Evolutionary conservation across 768 basidiomycete species (phyloP).

Genomic region (Auriscalpium orientale): DNA sequence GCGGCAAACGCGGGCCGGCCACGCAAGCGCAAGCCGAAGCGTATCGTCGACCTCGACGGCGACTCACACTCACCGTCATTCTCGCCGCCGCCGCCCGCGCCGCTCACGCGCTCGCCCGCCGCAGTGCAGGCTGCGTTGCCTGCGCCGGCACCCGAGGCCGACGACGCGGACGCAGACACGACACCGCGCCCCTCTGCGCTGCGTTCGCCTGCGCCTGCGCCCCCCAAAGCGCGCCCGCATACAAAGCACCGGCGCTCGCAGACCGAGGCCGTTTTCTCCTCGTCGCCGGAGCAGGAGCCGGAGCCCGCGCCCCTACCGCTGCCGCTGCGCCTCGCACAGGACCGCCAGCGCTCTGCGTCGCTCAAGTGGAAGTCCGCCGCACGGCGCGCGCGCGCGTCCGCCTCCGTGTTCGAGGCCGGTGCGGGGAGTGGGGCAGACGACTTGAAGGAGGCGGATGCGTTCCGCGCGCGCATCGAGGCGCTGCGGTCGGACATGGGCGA

Average conservation of each 20-base stretch:
- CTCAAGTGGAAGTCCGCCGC: constrained; percentile 31
- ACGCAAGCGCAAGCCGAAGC: constrained; percentile 52
- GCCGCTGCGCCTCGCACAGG: constrained; percentile 18
- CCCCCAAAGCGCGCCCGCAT: background rate
- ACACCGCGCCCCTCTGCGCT: background rate
- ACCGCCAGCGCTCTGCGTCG: constrained; percentile 11
- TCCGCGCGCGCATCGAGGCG: constrained; percentile 72
- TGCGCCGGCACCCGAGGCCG: constrained; percentile 3
- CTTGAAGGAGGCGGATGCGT: constrained; percentile 56
- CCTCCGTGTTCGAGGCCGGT: constrained; percentile 55
- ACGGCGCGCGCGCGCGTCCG: constrained; percentile 47
- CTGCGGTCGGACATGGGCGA: constrained; percentile 86
- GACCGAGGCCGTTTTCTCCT: constrained; percentile 4
- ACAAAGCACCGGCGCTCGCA: constrained; percentile 14
- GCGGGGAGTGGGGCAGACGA: constrained; percentile 25
- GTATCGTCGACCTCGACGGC: constrained; percentile 74
- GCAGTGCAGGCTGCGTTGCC: background rate
- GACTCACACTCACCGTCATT: constrained; percentile 2
- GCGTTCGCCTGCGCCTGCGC: background rate
- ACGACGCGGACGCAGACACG: constrained; percentile 1
- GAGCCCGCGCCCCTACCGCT: constrained; percentile 4
- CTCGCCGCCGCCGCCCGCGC: too few relatives aligned
- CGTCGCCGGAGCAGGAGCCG: background rate
- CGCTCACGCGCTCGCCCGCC: too few relatives aligned
- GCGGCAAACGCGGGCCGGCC: constrained; percentile 33